Percentiles rank a stretch among this genome's conserved stretches.
Evolutionary conservation across 106 monocot species (phyloP).

Genomic region (Dendrobium nobile): DNA sequence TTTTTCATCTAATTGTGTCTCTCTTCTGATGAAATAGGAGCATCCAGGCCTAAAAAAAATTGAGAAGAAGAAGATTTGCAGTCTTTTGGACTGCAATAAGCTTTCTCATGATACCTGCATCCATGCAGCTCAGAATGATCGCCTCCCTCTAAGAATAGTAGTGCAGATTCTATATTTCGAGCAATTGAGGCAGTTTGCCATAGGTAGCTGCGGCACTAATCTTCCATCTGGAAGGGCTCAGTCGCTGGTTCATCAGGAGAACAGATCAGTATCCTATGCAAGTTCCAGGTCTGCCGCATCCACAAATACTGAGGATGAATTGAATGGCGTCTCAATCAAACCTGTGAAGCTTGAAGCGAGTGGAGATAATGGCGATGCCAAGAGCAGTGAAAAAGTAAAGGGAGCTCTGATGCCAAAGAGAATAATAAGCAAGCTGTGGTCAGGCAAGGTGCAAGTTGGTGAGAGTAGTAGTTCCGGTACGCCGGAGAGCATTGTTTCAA

Average conservation of each 20-base stretch:
- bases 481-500: conserved; percentile 32
- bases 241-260: conserved; percentile 29
- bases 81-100: conserved; percentile 52
- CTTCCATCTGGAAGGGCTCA: background rate
- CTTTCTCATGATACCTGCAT: conserved; percentile 51
- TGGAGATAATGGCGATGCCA: conserved; percentile 21
- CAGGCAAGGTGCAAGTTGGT: conserved; percentile 26
- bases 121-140: conserved; percentile 61
- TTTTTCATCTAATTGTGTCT: background rate
- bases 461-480: conserved; percentile 55
- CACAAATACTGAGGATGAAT: conserved; percentile 45
- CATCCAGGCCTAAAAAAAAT: conserved; percentile 42
- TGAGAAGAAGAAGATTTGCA: conserved; percentile 51
- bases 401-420: conserved; percentile 42
- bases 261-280: conserved; percentile 26
- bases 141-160: conserved; percentile 52
- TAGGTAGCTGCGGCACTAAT: conserved; percentile 1
- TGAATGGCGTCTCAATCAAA: conserved; percentile 33
- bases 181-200: conserved; percentile 27
- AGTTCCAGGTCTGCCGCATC: conserved; percentile 53
- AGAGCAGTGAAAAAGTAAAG: conserved; percentile 22
- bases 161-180: conserved; percentile 59
- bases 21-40: conserved; percentile 22
- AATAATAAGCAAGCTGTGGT: conserved; percentile 51
- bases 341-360: conserved; percentile 19